A percentile compares a stretch with the other conserved stretches of the same genome.
phyloP scores from a whole-genome alignment of 257 asterid genomes.

The Jasminum sambac region DNA sequence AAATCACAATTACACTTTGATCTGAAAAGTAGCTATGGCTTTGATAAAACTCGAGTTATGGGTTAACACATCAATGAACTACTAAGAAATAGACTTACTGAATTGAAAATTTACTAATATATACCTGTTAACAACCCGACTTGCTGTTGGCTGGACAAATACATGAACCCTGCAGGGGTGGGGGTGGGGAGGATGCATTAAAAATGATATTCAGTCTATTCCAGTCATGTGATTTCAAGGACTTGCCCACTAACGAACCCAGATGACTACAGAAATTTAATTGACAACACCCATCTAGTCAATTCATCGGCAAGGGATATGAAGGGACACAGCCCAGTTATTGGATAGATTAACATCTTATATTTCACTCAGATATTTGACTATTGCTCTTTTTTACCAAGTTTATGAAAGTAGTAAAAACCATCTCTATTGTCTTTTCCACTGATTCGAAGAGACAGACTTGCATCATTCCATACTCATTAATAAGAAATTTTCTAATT shows the following conservation, averaged over 20 bases:
- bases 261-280: not conserved
- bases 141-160: constrained; percentile 85
- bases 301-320: not conserved
- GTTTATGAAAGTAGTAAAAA: not conserved
- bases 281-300: not conserved
- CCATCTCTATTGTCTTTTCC: not conserved
- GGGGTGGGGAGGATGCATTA: not conserved
- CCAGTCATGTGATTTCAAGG: constrained; percentile 9
- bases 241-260: not conserved
- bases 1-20: constrained; percentile 22
- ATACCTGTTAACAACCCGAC: constrained; percentile 91
- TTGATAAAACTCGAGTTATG: constrained; percentile 21
- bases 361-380: not conserved
- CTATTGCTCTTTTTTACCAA: not conserved
- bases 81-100: constrained; percentile 7
- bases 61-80: constrained; percentile 5
- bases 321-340: not conserved
- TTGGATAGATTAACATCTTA: not conserved
- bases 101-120: constrained; percentile 17
- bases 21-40: constrained; percentile 18
- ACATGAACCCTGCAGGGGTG: constrained; percentile 80
- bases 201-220: constrained; percentile 12
- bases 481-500: constrained; percentile 8
- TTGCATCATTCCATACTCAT: not conserved
- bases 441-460: not conserved